Conservation (phyloP, 1,139 yeast species). For the Candida gigantensis region DNA sequence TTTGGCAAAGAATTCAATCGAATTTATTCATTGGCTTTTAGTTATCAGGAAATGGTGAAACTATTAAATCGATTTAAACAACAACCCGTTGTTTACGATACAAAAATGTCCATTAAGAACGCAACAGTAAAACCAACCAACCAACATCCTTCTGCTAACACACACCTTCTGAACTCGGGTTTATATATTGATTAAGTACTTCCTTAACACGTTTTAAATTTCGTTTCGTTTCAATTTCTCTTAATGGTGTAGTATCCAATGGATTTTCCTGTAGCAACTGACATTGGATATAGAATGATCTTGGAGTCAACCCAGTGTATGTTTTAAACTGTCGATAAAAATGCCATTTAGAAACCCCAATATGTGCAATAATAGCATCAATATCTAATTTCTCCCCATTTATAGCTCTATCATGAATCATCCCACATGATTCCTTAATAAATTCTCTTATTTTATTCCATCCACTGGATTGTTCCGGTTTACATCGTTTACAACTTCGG, state of each 20-base stretch:
- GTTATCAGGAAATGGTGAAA: constrained; percentile 26
- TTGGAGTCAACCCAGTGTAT: constrained; percentile 23
- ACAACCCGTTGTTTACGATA: constrained; percentile 33
- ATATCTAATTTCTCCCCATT: constrained; percentile 9
- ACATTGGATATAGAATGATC: constrained; percentile 18
- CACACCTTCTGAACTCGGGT: constrained; percentile 40
- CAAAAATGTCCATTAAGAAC: too few species aligned
- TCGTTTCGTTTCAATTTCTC: constrained; percentile 13
- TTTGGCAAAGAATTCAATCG: constrained; percentile 38
- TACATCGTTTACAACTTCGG: constrained; percentile 15
- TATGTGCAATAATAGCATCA: constrained; percentile 9
- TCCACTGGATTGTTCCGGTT: constrained; percentile 11
- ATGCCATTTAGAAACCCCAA: constrained; percentile 27
- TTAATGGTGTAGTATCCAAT: constrained; percentile 9
- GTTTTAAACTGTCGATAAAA: constrained; percentile 24
- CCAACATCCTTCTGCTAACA: too few species aligned
- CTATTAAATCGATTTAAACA: constrained; percentile 23
- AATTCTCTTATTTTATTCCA: constrained; percentile 16
- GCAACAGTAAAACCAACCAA: too few species aligned
- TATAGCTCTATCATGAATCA: constrained; percentile 11
- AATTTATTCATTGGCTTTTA: constrained; percentile 21
- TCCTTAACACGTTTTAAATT: constrained; percentile 8
- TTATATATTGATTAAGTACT: constrained; percentile 31
- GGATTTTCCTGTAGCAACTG: constrained; percentile 10
- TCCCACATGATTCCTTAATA: constrained; percentile 12